Base-by-base conservation (phyloP, 2,329 filamentous ascomycete genomes). In the Stagonosporopsis tanaceti region DNA sequence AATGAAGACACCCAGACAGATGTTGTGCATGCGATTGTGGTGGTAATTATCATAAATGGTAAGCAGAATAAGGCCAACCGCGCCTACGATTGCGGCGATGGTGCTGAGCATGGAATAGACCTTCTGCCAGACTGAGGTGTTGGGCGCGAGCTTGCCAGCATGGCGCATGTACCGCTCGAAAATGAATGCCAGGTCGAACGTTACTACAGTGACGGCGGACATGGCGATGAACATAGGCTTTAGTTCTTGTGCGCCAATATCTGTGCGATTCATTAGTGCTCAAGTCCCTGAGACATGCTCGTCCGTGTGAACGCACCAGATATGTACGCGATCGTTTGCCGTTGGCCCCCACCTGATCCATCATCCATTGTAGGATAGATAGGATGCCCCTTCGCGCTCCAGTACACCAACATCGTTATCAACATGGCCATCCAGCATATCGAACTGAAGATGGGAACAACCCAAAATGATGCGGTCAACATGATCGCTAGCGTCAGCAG, bases 151-250 rank as follows among this genome's bases (percentile, higher is more conserved):
- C 14, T 92, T 88, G 8, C 92, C 91, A 22, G 81, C 83, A 77
- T 97, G 93, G 42, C 94, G 88, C 48, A 98, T 83, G 86, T 89
- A 95, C 60, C 93, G 87, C 79, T 97, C 94, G 14, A 89, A 81
- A 50, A 90, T 76, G 72, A 99, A 95, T 25, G 89, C 87, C 8
- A 92, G 77, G 78, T 96, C 90, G 70, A 99, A 89, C 60, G 91
- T 88, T 46, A 96, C 81, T 22, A 92, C 90, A 5, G 90, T 93
- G 34, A 92, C 78, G 51, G 82, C 80, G 68, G 85, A 88, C 66
- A 91, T 89, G 32, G 87, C 81, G 68, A 95, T 88, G 80, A 95
- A 95, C 60, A 94, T 82, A 2, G 91, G 91, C 72, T 93, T 90
- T 17, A 93, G 82, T 27, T 81, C 76, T 50, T 80, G 77, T 0